phyloP scores from a whole-genome alignment of 345 rosid genomes.

The Populus alba region DNA sequence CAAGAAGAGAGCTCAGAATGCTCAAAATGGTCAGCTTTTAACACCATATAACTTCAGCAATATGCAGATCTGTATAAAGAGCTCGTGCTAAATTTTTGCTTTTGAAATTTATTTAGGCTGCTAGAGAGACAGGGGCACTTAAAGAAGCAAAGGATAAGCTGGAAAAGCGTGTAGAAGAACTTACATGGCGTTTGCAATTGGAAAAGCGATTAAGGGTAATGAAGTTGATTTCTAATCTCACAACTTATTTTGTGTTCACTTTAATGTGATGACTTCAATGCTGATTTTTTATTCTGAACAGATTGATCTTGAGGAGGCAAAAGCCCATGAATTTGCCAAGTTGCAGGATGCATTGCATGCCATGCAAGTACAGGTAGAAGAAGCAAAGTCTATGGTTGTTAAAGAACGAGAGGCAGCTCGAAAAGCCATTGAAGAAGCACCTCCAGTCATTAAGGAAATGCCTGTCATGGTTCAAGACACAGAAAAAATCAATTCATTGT shows the following conservation, averaged over 20 bases:
- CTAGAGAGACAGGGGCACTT: slow-evolving; percentile 74
- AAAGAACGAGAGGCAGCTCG: slow-evolving; percentile 56
- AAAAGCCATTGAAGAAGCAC: slow-evolving; percentile 56
- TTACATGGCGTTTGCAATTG: slow-evolving; percentile 68
- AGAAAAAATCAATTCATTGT: slow-evolving; percentile 45
- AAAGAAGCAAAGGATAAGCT: slow-evolving; percentile 79
- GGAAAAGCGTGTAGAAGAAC: slow-evolving; percentile 68
- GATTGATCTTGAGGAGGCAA: slow-evolving; percentile 66
- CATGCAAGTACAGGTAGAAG: slow-evolving; percentile 56
- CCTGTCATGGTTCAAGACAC: slow-evolving; percentile 68
- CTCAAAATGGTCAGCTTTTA: slow-evolving; percentile 38
- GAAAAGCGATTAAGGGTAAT: slow-evolving; percentile 69
- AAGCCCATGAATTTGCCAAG: slow-evolving; percentile 52
- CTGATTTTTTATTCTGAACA: slow-evolving; percentile 17
- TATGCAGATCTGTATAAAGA: background rate
- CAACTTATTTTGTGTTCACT: slow-evolving; percentile 9
- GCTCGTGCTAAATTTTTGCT: background rate
- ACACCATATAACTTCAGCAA: background rate
- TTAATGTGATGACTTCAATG: background rate
- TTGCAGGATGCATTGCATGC: slow-evolving; percentile 47
- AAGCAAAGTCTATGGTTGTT: slow-evolving; percentile 45
- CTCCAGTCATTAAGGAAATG: slow-evolving; percentile 55
- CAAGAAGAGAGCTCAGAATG: slow-evolving; percentile 40
- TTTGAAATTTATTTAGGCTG: slow-evolving; percentile 38
- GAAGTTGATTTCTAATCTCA: background rate